Evolutionary conservation across 306 rosid genomes (phyloP).

Genomic region (Prosopis cineraria): DNA sequence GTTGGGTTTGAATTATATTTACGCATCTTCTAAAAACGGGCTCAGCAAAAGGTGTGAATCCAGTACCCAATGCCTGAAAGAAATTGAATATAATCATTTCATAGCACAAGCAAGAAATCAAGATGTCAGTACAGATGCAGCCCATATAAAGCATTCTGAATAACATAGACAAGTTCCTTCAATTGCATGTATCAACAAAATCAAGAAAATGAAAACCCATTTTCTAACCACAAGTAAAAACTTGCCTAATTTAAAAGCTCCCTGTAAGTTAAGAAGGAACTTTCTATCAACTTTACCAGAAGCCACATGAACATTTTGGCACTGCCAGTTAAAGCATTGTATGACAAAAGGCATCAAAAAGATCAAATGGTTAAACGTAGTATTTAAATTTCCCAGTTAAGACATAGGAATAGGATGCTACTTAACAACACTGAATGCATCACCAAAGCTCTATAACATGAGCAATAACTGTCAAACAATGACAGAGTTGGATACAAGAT

Average conservation of each 20-base stretch:
- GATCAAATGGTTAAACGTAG: constrained; percentile 2
- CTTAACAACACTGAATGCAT: constrained; percentile 27
- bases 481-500: not conserved
- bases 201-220: constrained; percentile 25
- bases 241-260: constrained; percentile 16
- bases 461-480: not conserved
- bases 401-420: not conserved
- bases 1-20: constrained; percentile 89
- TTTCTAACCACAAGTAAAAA: constrained; percentile 23
- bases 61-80: constrained; percentile 87
- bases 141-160: constrained; percentile 25
- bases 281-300: not conserved
- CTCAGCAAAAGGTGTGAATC: constrained; percentile 89
- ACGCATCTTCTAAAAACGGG: constrained; percentile 98
- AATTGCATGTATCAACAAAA: constrained; percentile 25
- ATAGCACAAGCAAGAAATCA: constrained; percentile 28
- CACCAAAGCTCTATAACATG: not conserved
- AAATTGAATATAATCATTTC: constrained; percentile 33
- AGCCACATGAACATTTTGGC: constrained; percentile 12
- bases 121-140: constrained; percentile 25
- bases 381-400: not conserved
- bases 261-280: not conserved
- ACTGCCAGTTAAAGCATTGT: constrained; percentile 6
- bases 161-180: constrained; percentile 9
- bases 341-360: not conserved